Conservation (phyloP, 192 early-diverging fungal species). For the Rhizoclosmatium sp. region DNA sequence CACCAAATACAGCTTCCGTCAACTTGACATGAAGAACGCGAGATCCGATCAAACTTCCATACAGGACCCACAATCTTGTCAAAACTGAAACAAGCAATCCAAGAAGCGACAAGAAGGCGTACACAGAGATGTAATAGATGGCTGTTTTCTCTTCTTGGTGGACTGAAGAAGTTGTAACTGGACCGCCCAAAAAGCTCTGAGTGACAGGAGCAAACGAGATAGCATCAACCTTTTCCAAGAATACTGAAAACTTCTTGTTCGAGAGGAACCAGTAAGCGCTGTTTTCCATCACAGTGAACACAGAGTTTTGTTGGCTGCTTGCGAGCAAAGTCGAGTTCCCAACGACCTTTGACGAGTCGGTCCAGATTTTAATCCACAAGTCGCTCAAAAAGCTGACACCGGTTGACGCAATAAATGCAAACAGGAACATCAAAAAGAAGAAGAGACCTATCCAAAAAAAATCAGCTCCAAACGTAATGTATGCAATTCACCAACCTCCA, state of each 20-base stretch:
- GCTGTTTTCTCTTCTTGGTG: slow-evolving; percentile 33
- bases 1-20: slow-evolving; percentile 45
- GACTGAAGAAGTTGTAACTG: background rate
- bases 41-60: slow-evolving; percentile 34
- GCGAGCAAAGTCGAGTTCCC: no score
- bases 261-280: background rate
- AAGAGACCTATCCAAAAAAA: slow-evolving; percentile 19
- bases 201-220: background rate
- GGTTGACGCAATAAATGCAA: slow-evolving; percentile 29
- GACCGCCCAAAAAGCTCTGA: background rate
- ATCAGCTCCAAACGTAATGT: background rate
- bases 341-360: slow-evolving; percentile 28
- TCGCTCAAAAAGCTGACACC: slow-evolving; percentile 32
- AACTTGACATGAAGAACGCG: slow-evolving; percentile 44
- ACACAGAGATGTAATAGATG: slow-evolving; percentile 43
- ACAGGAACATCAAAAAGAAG: slow-evolving; percentile 33
- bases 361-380: slow-evolving; percentile 50
- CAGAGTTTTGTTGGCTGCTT: no score
- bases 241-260: background rate
- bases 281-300: background rate
- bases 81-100: slow-evolving; percentile 40
- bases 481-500: slow-evolving; percentile 50
- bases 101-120: slow-evolving; percentile 38
- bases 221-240: slow-evolving; percentile 49
- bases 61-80: slow-evolving; percentile 25